These are phyloP conservation scores for Delphinella strobiligena DNA, from an alignment of 2,329 filamentous ascomycete species.

Conservation along the genomic window DNA sequence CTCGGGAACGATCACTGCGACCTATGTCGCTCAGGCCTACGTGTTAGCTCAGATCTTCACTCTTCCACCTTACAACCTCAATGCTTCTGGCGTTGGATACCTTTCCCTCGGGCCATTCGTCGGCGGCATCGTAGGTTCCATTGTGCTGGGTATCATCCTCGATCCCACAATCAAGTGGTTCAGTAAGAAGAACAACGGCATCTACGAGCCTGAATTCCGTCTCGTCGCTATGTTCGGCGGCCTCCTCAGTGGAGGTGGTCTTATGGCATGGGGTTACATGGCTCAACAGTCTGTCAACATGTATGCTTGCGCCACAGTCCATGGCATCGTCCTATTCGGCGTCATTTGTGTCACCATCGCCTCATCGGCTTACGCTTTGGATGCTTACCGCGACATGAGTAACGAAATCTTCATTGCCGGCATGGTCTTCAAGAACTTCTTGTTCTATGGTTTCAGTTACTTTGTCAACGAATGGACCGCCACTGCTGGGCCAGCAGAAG, in stretches of 20 bases:
- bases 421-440: conserved; percentile 33
- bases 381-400: conserved; percentile 28
- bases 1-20: conserved; percentile 29
- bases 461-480: conserved; percentile 33
- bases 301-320: conserved; percentile 13
- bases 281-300: conserved; percentile 10
- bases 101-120: conserved; percentile 30
- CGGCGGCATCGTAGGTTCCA: conserved; percentile 25
- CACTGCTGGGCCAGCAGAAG: conserved; percentile 20
- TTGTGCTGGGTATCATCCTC: conserved; percentile 21
- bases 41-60: conserved; percentile 37
- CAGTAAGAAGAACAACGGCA: conserved; percentile 37
- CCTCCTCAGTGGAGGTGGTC: conserved; percentile 18
- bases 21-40: conserved; percentile 32
- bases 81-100: conserved; percentile 30
- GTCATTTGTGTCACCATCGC: conserved; percentile 20
- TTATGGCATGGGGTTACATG: conserved; percentile 21
- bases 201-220: conserved; percentile 44
- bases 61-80: conserved; percentile 33
- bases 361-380: conserved; percentile 25
- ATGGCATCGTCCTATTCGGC: conserved; percentile 14
- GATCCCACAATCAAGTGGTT: conserved; percentile 30
- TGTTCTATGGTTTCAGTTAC: conserved; percentile 32
- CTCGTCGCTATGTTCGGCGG: conserved; percentile 22
- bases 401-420: conserved; percentile 32